Evolutionary conservation across 2,329 filamentous ascomycete species (phyloP).

Genomic region (Ascochyta pisi): DNA sequence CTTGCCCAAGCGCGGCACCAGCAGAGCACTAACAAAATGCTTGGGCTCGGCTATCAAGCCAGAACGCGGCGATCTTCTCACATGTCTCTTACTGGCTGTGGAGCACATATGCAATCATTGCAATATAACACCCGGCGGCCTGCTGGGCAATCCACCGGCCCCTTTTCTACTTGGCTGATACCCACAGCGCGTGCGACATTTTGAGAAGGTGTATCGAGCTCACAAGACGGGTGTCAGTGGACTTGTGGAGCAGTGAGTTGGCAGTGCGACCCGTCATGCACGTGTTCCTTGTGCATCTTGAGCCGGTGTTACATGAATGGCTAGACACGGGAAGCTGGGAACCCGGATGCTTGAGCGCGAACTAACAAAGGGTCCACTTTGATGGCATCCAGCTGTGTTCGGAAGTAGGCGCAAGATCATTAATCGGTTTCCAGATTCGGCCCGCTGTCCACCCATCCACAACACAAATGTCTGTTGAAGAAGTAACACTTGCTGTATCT

Average conservation of each 20-base stretch:
- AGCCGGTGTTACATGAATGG: not conserved
- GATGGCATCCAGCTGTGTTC: not conserved
- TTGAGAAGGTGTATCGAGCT: slow-evolving; percentile 12
- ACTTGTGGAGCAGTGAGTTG: slow-evolving; percentile 11
- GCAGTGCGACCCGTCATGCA: slow-evolving; percentile 6
- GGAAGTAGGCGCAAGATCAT: too few relatives aligned
- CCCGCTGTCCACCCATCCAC: too few relatives aligned
- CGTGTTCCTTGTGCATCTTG: slow-evolving; percentile 6
- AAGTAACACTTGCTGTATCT: too few relatives aligned
- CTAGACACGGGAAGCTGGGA: not conserved
- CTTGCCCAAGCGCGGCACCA: not conserved
- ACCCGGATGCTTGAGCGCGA: not conserved
- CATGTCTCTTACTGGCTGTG: slow-evolving; percentile 8
- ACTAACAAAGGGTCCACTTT: not conserved
- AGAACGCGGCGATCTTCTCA: not conserved
- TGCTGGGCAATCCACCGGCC: not conserved
- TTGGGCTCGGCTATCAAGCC: slow-evolving; percentile 2
- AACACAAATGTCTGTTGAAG: too few relatives aligned
- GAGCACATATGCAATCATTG: slow-evolving; percentile 6
- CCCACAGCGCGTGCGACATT: slow-evolving; percentile 6
- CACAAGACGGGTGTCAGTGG: slow-evolving; percentile 7
- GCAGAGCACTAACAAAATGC: slow-evolving; percentile 2
- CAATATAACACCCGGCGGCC: not conserved
- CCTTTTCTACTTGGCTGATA: slow-evolving; percentile 2
- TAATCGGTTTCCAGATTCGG: too few relatives aligned